Percentiles rank a stretch among this genome's conserved stretches.
These are phyloP conservation scores for Yueomyces sp. DNA, from an alignment of 805 yeast genomes.

Conservation along the genomic window DNA sequence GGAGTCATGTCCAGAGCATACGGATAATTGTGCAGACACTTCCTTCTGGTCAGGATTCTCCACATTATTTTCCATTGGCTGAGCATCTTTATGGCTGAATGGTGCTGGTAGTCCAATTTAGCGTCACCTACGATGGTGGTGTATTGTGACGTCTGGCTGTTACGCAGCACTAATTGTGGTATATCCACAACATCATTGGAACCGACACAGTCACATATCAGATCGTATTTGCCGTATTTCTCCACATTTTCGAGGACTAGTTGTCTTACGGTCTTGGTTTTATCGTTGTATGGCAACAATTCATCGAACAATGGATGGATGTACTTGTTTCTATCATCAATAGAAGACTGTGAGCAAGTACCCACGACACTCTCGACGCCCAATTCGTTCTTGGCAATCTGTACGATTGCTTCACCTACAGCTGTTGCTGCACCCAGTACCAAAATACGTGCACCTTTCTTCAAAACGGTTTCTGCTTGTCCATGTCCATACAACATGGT, in stretches of 20 bases:
- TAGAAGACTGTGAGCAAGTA: conserved; percentile 39
- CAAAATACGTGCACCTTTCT: conserved; percentile 35
- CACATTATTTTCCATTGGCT: background rate
- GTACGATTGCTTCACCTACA: conserved; percentile 46
- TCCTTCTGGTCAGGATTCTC: background rate
- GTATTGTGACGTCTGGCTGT: conserved; percentile 28
- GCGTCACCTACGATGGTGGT: conserved; percentile 46
- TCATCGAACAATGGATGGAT: conserved; percentile 39
- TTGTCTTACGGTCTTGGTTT: conserved; percentile 25
- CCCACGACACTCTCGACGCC: conserved; percentile 40
- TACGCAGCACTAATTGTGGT: background rate
- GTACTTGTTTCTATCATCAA: conserved; percentile 27
- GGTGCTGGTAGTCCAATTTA: conserved; percentile 18
- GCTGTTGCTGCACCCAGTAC: conserved; percentile 66
- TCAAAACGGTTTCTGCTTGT: conserved; percentile 22
- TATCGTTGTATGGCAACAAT: conserved; percentile 39
- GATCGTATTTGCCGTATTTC: conserved; percentile 34
- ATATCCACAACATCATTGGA: conserved; percentile 23
- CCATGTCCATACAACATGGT: conserved; percentile 22
- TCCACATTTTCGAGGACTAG: conserved; percentile 23
- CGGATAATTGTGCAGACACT: conserved; percentile 16
- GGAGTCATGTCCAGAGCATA: conserved; percentile 12
- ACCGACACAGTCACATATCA: conserved; percentile 56
- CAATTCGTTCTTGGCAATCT: conserved; percentile 38
- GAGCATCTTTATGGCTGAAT: background rate